Evolutionary conservation across 2,329 filamentous ascomycete genomes (phyloP), one percentile per base, ranked within the genome.

Genomic region (Onygena corvina): DNA sequence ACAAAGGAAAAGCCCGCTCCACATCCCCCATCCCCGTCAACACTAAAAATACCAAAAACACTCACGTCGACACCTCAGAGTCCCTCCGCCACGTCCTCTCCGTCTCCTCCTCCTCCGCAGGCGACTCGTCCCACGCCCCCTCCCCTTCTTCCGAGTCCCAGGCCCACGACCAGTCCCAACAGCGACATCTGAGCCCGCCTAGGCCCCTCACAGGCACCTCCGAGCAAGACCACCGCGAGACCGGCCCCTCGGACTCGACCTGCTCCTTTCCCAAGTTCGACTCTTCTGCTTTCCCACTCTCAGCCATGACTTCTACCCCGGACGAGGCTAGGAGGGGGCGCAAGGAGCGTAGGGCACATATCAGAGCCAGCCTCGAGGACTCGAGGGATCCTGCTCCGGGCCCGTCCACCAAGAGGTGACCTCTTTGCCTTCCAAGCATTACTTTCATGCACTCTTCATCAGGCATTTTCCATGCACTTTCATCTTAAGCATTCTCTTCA

Each of bases 1-100:
- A 87, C 60, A 40, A 36, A 16, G 45, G 46, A 7, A 23, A 38
- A n/a, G 62, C 45, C 46, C 63, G 7, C 16, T 53, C 52, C 25
- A 53, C 54, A 16, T 56, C 56, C 4, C 48, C 50, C 16, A 35
- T 46, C 30, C 29, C 34, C 1, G 27, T 16, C 12, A n/a, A 27
- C 14, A 31, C 21, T 3, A 42, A 42, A 21, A 14, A 25, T 7
- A 42, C 36, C 5, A 23, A n/a, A 27, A 20, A 42, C 36, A 25
- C 36, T 2, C 36, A 42, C 21, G 36, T 11, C 21, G 16, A 46
- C n/a, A 21, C 27, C 30, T 46, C 42, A 21, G 42, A 46, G 6
- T 46, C 42, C 14, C 25, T 46, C n/a, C 36, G 36, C 23, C 36
- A 42, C 16, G 36, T 42, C 36, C 36, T 42, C 23, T 42, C 36